Evolutionary conservation across 2,329 filamentous ascomycete species (phyloP), one percentile per base, ranked within the genome.

Genomic region (Fusarium clavum): DNA sequence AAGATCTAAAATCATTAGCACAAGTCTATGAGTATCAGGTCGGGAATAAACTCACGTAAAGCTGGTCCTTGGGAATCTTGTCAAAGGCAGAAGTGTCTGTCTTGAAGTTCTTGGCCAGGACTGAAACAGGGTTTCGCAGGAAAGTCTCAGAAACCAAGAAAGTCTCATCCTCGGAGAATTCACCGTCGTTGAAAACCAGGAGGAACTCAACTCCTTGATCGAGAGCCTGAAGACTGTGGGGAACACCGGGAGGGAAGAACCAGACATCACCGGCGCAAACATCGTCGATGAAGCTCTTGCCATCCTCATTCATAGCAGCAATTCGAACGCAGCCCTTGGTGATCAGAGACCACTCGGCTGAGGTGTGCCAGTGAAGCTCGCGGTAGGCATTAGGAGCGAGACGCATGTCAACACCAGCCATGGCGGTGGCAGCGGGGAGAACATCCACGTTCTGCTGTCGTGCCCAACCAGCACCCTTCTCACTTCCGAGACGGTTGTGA

Each of bases 51-150:
- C 58, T 57, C 18, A 64, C 59, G 11, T 64, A 64, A 24, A 64
- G 61, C 18, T 64, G 34, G 5, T 64, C 30, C 30, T 64, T 57
- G 3, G 61, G 61, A 6, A 58, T 57, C 5, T 64, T 46, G 7
- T 64, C 46, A 25, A 64, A 64, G 4, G 59, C 61, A n/a, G 51
- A 51, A 16, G 60, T 58, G 16, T 64, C 61, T 1, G 59, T 57
- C 14, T 64, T 47, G 16, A 64, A 64, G 40, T 64, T 64, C 59
- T 64, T 64, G 7, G 61, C 61, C 12, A 64, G n/a, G 12, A 64
- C 59, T 1, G 59, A 64, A 40, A 57, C 38, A 6, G 61, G 61
- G 45, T 64, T 64, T 18, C 59, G 38, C 5, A 64, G 34, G 32
- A 64, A 64, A 3, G 56, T 6, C 30, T 64, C 61, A 3, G 60